phyloP scores from a whole-genome alignment of 1,284 basidiomycete species.

The Papiliotrema fonsecae region DNA sequence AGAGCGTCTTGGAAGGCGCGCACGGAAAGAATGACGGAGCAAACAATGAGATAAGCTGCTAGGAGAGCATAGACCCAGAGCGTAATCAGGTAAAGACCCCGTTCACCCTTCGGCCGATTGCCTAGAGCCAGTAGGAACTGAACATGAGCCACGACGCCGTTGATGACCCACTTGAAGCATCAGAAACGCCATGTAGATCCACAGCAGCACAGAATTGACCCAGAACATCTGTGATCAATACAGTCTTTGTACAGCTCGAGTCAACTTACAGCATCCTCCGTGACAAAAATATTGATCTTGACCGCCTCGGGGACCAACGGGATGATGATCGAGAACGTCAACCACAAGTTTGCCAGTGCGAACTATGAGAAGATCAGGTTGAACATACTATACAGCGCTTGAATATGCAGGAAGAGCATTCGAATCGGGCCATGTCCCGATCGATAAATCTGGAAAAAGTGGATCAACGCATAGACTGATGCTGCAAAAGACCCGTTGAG shows the following conservation, averaged over 20 bases:
- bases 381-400: conserved; percentile 62
- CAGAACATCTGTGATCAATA: conserved; percentile 66
- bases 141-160: conserved; percentile 5
- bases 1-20: conserved; percentile 66
- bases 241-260: background rate
- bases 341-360: conserved; percentile 86
- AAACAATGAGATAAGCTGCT: conserved; percentile 72
- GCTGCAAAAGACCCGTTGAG: conserved; percentile 96
- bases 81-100: conserved; percentile 71
- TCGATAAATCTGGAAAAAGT: conserved; percentile 86
- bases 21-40: conserved; percentile 76
- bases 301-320: conserved; percentile 63
- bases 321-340: conserved; percentile 95
- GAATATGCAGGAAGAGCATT: conserved; percentile 93
- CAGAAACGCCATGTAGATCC: conserved; percentile 82
- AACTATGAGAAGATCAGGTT: conserved; percentile 86
- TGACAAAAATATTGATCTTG: conserved; percentile 66
- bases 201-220: conserved; percentile 77
- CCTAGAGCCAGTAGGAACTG: conserved; percentile 92
- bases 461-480: conserved; percentile 88
- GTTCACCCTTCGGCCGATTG: conserved; percentile 93
- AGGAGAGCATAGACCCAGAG: conserved; percentile 72
- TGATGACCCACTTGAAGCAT: conserved; percentile 56
- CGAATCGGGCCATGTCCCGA: conserved; percentile 71
- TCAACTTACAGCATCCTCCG: conserved; percentile 56